Percentiles rank a stretch among this genome's conserved stretches.
These are phyloP conservation scores for Saturnispora zaruensis DNA, from an alignment of 805 yeast genomes.

Conservation along the genomic window DNA sequence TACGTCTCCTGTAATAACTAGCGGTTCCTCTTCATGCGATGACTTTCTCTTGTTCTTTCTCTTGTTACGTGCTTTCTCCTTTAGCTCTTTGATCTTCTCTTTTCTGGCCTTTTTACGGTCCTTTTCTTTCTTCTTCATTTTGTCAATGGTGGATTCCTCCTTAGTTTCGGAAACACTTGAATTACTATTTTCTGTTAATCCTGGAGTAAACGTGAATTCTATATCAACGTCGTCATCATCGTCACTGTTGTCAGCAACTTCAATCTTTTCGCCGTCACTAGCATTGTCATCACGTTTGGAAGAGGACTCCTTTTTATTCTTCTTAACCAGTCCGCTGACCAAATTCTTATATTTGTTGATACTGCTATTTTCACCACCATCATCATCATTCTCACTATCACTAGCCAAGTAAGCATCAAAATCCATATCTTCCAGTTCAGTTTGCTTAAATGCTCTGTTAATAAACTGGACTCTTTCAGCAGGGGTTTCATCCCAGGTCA, in stretches of 20 bases:
- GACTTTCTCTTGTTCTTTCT: constrained; percentile 26
- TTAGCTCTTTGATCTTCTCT: constrained; percentile 60
- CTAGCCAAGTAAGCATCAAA: constrained; percentile 87
- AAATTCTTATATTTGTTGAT: constrained; percentile 1
- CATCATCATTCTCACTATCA: constrained; percentile 53
- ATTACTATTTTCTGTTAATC: constrained; percentile 41
- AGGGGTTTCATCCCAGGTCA: constrained; percentile 99
- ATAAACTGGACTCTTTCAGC: constrained; percentile 73
- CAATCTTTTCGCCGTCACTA: constrained; percentile 11
- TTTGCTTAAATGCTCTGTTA: constrained; percentile 73
- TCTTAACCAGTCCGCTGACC: constrained; percentile 3
- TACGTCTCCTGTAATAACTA: constrained; percentile 61
- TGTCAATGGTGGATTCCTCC: constrained; percentile 59
- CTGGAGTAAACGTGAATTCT: constrained; percentile 95
- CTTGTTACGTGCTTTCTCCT: constrained; percentile 42
- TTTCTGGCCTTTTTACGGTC: constrained; percentile 84
- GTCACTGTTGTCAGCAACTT: constrained; percentile 22
- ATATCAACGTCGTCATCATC: constrained; percentile 70
- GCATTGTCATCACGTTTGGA: not conserved
- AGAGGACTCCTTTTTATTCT: not conserved
- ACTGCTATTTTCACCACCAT: not conserved
- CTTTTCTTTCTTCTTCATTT: constrained; percentile 78
- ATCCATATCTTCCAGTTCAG: constrained; percentile 86
- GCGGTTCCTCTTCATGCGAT: constrained; percentile 41
- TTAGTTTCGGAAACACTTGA: constrained; percentile 29